These are phyloP conservation scores for Hypomyces rosellus DNA, from an alignment of 2,329 filamentous ascomycete genomes.

Conservation along the genomic window DNA sequence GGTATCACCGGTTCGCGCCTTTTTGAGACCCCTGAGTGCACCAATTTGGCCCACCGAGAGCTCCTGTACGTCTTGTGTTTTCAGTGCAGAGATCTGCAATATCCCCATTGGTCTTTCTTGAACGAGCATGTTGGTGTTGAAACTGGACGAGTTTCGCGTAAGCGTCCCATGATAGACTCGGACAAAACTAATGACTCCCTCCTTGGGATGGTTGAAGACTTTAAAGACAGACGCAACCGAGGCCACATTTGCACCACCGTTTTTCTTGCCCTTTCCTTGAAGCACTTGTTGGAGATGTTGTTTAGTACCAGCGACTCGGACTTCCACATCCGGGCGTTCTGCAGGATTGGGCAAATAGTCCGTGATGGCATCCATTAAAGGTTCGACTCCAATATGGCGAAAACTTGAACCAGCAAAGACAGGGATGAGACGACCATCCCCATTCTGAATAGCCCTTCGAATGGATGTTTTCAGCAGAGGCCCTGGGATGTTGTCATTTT, in stretches of 20 bases:
- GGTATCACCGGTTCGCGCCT: conserved; percentile 90
- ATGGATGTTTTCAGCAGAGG: conserved; percentile 66
- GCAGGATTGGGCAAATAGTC: conserved; percentile 79
- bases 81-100: conserved; percentile 82
- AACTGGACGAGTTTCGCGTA: conserved; percentile 66
- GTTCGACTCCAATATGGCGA: conserved; percentile 88
- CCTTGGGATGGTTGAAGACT: conserved; percentile 79
- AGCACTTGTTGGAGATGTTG: conserved; percentile 33
- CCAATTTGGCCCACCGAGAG: conserved; percentile 88
- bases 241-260: conserved; percentile 30
- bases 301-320: conserved; percentile 58
- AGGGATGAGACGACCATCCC: conserved; percentile 69
- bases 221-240: conserved; percentile 76
- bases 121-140: conserved; percentile 79
- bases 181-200: conserved; percentile 85
- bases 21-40: conserved; percentile 83
- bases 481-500: conserved; percentile 66
- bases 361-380: conserved; percentile 79
- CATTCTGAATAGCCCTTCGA: conserved; percentile 61
- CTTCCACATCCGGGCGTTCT: conserved; percentile 72
- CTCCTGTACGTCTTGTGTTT: conserved; percentile 75
- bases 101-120: conserved; percentile 75
- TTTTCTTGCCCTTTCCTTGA: conserved; percentile 30
- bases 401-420: conserved; percentile 91
- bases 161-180: conserved; percentile 84